phyloP scores from a whole-genome alignment of 2,329 filamentous ascomycete genomes.

The Malbranchea zuffiana region DNA sequence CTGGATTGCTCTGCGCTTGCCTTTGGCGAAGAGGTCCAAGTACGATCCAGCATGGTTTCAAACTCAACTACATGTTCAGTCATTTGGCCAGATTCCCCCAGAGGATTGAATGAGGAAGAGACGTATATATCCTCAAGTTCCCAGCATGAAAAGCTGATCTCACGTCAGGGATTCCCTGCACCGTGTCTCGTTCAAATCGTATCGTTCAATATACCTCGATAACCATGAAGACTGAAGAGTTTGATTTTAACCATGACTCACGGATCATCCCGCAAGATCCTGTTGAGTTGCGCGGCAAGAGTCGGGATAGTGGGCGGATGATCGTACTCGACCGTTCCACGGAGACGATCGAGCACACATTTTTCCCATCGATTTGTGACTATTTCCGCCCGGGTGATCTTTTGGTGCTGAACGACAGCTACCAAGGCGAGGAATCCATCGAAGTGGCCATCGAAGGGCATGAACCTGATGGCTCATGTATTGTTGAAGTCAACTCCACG shows the following conservation, averaged over 20 bases:
- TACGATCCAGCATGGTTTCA: no score
- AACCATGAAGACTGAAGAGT: not conserved
- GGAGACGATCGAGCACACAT: not conserved
- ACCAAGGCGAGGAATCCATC: not conserved
- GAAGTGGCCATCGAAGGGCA: not conserved
- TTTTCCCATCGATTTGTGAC: not conserved
- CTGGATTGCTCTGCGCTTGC: no score
- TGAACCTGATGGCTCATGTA: not conserved
- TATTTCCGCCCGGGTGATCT: not conserved
- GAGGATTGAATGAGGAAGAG: no score
- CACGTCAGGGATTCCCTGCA: no score
- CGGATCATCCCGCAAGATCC: not conserved
- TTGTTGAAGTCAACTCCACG: not conserved
- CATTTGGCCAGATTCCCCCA: no score
- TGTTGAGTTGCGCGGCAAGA: not conserved
- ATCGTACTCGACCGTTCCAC: not conserved
- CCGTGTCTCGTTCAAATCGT: no score
- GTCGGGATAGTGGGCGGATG: not conserved
- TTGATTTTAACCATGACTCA: not conserved
- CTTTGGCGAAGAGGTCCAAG: no score
- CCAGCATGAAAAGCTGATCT: no score
- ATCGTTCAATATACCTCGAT: no score
- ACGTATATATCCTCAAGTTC: no score
- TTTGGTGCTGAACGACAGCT: not conserved
- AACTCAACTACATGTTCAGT: no score